Base-by-base conservation (phyloP, 768 basidiomycete genomes). In the Mycena metata region DNA sequence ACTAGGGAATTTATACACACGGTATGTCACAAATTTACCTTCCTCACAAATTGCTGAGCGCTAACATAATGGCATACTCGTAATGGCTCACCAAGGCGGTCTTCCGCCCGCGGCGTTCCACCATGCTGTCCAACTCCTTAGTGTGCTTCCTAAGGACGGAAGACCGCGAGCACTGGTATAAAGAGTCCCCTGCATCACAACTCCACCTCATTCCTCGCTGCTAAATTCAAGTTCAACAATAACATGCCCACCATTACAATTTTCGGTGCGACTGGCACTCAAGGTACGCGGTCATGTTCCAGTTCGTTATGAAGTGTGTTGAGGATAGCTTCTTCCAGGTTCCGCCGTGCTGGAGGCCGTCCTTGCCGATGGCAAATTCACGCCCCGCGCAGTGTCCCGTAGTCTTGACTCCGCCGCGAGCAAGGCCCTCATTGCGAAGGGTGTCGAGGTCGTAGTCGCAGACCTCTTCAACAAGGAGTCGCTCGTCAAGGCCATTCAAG, bases 301-400 rank as follows among this genome's bases (percentile, higher is more conserved):
- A 12, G 35, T 55, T 41, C n/a, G 8, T 19, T 12, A 33, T n/a
- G 21, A 36, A 5, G 7, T 8, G 4, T 55, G 39, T 23, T 15
- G 4, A 11, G 4, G 5, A 17, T 9, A 66, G 64, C 56, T 23
- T 43, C 43, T n/a, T 41, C 73, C 21, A 66, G 64, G 64, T 23
- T 51, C 52, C 30, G 24, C 73, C 21, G 71, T 74, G 6, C 46
- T 72, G 10, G 33, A 67, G 2, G 60, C 71, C 10, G 51, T 72
- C 9, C 64, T 74, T 5, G 51, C 49, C 2, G 69, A 72, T 42
- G 71, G 71, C 24, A 74, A 68, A 19, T 74, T 61, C 52, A 72
- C 62, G 13, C 71, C 71, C 19, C 73, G 73, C 42, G 73, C 69
- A 5, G 60, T 72, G 15, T 61, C 71, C 7, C 71, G 73, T 30